Conservation (phyloP, 2,329 filamentous ascomycete species). For the Colletotrichum truncatum region DNA sequence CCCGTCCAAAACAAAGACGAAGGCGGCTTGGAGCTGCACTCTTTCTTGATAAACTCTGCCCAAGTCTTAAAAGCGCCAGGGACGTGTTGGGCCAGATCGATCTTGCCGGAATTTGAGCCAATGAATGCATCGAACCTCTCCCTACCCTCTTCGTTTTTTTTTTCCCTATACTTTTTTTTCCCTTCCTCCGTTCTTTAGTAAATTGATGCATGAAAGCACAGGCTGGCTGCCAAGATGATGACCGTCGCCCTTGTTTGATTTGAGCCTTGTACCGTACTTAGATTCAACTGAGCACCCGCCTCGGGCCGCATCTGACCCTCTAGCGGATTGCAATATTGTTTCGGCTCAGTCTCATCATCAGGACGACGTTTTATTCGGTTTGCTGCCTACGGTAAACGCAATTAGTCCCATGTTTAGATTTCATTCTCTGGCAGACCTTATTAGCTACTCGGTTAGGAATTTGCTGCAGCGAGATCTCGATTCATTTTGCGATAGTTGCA, state of each 20-base stretch:
- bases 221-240: neutral
- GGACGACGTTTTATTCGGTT: neutral
- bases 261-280: neutral
- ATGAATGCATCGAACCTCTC: too few relatives aligned
- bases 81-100: too few relatives aligned
- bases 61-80: too few relatives aligned
- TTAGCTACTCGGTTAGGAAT: too few relatives aligned
- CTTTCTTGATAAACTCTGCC: too few relatives aligned
- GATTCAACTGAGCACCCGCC: neutral
- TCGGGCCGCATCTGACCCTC: constrained; percentile 11
- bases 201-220: neutral
- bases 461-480: too few relatives aligned
- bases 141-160: too few relatives aligned
- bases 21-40: too few relatives aligned
- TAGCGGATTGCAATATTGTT: constrained; percentile 11
- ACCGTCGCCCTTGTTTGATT: neutral
- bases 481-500: too few relatives aligned
- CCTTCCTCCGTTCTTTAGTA: too few relatives aligned
- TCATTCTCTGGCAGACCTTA: neutral
- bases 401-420: neutral
- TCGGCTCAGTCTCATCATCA: constrained; percentile 10
- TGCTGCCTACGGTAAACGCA: constrained; percentile 15
- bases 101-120: too few relatives aligned
- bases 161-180: neutral
- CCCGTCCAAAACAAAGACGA: too few relatives aligned